Conservation (phyloP, 2,329 filamentous ascomycete genomes). For the Aspergillus ruber region DNA sequence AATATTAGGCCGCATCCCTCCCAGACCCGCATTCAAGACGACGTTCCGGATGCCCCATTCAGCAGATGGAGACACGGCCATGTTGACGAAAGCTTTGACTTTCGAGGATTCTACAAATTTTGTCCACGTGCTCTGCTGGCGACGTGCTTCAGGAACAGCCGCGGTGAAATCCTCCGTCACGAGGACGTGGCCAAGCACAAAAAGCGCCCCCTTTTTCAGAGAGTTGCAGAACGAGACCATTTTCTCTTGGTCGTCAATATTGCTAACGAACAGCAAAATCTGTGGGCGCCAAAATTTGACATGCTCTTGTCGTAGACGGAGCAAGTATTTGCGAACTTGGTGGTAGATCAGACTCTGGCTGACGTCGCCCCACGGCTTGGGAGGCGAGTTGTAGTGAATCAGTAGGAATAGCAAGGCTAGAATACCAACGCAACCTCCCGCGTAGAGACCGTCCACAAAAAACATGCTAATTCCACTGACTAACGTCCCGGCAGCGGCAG, state of each 20-base stretch:
- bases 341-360: slow-evolving; percentile 84
- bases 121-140: slow-evolving; percentile 76
- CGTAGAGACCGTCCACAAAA: slow-evolving; percentile 78
- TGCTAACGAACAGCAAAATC: slow-evolving; percentile 75
- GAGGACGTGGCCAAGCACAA: slow-evolving; percentile 81
- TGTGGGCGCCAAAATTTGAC: slow-evolving; percentile 93
- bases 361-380: slow-evolving; percentile 85
- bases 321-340: slow-evolving; percentile 79
- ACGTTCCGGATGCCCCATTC: slow-evolving; percentile 83
- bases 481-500: slow-evolving; percentile 67
- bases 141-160: slow-evolving; percentile 72
- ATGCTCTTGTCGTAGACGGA: slow-evolving; percentile 77
- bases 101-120: slow-evolving; percentile 80
- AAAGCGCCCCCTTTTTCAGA: slow-evolving; percentile 78
- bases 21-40: slow-evolving; percentile 71
- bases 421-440: slow-evolving; percentile 65
- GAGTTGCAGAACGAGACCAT: slow-evolving; percentile 89
- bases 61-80: slow-evolving; percentile 72
- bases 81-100: slow-evolving; percentile 84
- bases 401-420: slow-evolving; percentile 72
- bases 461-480: slow-evolving; percentile 78
- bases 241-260: slow-evolving; percentile 72
- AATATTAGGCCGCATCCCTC: slow-evolving; percentile 85
- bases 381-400: slow-evolving; percentile 78
- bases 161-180: slow-evolving; percentile 74